Conservation (phyloP, 2,329 filamentous ascomycete genomes). For the Verticillium zaregamsianum region DNA sequence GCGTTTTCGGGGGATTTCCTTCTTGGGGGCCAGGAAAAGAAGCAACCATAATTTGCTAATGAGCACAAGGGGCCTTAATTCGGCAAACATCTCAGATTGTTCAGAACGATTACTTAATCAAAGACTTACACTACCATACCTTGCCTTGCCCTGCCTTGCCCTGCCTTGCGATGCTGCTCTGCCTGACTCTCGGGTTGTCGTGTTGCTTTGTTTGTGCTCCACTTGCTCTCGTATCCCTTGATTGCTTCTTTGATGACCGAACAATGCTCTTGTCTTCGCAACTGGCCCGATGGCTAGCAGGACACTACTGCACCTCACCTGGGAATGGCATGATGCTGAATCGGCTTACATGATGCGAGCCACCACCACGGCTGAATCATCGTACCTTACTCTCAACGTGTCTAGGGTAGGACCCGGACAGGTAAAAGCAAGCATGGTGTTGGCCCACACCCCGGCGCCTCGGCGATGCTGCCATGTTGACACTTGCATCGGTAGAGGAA, state of each 20-base stretch:
- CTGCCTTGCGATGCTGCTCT: too few species aligned
- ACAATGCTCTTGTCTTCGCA: neutral
- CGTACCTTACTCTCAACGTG: too few species aligned
- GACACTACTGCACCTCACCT: neutral
- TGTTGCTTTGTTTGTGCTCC: neutral
- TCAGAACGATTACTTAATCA: neutral
- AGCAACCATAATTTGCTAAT: neutral
- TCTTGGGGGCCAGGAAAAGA: neutral
- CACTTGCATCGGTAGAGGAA: neutral
- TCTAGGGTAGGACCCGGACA: too few species aligned
- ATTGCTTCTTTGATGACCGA: neutral
- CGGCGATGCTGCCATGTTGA: neutral
- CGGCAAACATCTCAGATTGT: too few species aligned
- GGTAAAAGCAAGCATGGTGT: too few species aligned
- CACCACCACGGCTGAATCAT: neutral
- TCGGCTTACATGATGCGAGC: neutral
- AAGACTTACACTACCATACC: neutral
- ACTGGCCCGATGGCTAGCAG: neutral
- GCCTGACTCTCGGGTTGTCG: too few species aligned
- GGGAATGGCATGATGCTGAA: neutral
- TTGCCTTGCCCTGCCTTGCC: too few species aligned
- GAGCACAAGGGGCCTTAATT: neutral
- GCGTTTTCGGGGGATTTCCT: neutral
- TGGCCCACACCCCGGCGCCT: too few species aligned
- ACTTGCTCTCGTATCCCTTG: neutral